Base-by-base conservation (phyloP, 1,139 yeast species). In the Pneumocystis jirovecii region DNA sequence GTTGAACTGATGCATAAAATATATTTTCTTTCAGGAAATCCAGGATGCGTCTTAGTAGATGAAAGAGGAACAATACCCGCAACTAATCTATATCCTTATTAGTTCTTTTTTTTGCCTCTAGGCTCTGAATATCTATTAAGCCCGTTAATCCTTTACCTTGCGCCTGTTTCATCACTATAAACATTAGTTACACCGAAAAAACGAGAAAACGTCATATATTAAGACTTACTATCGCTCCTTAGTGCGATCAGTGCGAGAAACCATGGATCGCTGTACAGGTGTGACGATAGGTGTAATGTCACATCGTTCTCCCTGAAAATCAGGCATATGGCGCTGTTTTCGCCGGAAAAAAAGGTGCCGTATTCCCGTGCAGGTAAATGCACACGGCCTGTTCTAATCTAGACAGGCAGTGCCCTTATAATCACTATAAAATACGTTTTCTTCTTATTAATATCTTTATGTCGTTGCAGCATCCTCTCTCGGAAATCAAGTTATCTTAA, bases 61-160 rank as follows among this genome's bases (percentile, higher is more conserved):
- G 85, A 84, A 62, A 93, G 75, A 59, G 93, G 85, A 12, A 93
- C 82, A 70, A 96, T 88, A 0, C 98, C 98, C 0, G 97, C 96
- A 2, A 93, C 89, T 72, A 93, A 76, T 40, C 97, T 78, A 0
- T 3, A 40, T 40, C 6, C 15, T 40, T 40, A 40, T 40, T 17
- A 40, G 15, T 17, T 17, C 40, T 12, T 37, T 37, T 7, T 8
- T 37, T 8, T 37, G 12, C 12, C 40, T 12, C 10, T 2, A 8
- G 12, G 40, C 40, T 37, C 7, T 37, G 40, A 4, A 7, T 10
- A 12, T 37, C 7, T 10, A 8, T 37, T 39, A 19, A 31, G 34
- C 34, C 5, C 34, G 5, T 31, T 31, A 31, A 31, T 31, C 34
- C 7, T 37, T 39, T 61, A 35, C 42, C 44, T 40, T 29, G 60